These are phyloP conservation scores for Ophiostoma quercus DNA, from an alignment of 2,329 filamentous ascomycete species.

Conservation along the genomic window DNA sequence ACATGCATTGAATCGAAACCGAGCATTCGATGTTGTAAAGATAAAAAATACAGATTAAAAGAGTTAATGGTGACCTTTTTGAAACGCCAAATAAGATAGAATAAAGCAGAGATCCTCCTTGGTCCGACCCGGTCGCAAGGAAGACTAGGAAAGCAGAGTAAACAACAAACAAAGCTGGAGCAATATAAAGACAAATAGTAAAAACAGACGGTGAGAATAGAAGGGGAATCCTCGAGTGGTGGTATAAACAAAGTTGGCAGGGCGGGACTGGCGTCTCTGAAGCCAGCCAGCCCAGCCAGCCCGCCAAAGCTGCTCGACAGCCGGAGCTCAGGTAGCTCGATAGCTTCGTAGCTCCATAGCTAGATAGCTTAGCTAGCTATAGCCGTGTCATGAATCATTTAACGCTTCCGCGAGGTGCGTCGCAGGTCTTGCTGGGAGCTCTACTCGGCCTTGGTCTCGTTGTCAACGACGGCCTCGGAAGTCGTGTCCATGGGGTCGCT, in stretches of 20 bases:
- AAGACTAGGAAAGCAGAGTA: background rate
- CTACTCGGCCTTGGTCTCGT: background rate
- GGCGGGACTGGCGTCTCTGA: background rate
- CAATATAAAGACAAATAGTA: background rate
- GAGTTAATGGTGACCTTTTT: constrained; percentile 1
- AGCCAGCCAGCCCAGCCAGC: constrained; percentile 1
- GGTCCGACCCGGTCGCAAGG: background rate
- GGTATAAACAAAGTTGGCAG: background rate
- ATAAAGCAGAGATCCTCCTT: background rate
- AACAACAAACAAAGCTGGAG: constrained; percentile 2
- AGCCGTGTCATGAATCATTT: background rate
- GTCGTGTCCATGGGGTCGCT: constrained; percentile 24
- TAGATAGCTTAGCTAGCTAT: no score
- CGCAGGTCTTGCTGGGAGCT: no score
- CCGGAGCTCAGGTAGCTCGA: background rate
- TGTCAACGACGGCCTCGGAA: constrained; percentile 3
- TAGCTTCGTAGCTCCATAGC: no score
- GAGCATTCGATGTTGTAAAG: background rate
- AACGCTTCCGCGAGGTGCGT: background rate
- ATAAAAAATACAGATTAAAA: constrained; percentile 14
- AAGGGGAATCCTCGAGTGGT: background rate
- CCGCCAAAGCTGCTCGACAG: background rate
- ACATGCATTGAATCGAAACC: background rate
- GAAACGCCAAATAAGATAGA: background rate
- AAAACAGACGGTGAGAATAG: constrained; percentile 9